A percentile compares a stretch with the other conserved stretches of the same genome.
These are phyloP conservation scores for Cardamine resedifolia DNA, from an alignment of 345 rosid genomes.

Conservation along the genomic window DNA sequence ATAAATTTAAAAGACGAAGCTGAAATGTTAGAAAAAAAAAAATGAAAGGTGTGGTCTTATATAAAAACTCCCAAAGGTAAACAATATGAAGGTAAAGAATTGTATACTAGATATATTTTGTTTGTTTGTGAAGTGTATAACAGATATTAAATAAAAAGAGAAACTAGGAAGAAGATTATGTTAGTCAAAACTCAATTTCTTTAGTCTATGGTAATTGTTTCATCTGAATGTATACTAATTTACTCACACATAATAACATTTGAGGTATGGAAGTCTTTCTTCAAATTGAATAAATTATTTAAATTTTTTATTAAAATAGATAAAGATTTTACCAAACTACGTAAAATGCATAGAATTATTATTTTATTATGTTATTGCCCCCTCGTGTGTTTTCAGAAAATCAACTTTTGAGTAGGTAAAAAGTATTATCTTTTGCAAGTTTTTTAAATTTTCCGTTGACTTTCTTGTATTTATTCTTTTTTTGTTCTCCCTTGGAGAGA, in stretches of 20 bases:
- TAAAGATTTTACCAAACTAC: neutral
- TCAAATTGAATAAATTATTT: conserved; percentile 1
- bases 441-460: too few species aligned
- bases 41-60: conserved; percentile 2
- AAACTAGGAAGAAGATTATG: neutral
- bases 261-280: conserved; percentile 9
- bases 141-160: too few species aligned
- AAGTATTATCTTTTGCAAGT: too few species aligned
- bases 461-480: too few species aligned
- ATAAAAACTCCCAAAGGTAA: neutral
- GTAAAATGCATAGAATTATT: conserved; percentile 1
- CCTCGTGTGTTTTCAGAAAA: too few species aligned
- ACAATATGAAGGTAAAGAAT: neutral
- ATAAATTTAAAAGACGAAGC: neutral
- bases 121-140: too few species aligned
- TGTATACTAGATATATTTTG: neutral
- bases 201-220: neutral
- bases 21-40: neutral
- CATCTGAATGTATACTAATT: neutral
- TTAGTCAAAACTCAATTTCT: conserved; percentile 2
- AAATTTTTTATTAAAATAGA: neutral
- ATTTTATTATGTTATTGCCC: too few species aligned
- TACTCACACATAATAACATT: neutral
- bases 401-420: too few species aligned
- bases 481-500: too few species aligned